Conservation (phyloP, 768 basidiomycete species). For the Strobilomyces dryophilus region DNA sequence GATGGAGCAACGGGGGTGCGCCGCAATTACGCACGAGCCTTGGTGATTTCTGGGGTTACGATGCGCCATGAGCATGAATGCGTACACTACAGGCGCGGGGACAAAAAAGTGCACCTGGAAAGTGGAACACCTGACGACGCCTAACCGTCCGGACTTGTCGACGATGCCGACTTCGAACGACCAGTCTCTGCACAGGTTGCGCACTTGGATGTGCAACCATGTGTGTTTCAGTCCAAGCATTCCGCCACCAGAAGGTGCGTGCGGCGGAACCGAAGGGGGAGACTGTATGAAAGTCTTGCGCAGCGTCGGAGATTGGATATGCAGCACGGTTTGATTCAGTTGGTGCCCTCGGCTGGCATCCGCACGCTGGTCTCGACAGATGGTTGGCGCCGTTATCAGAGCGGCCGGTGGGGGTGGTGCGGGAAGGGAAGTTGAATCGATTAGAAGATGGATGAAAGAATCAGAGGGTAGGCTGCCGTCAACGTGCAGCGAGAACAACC, state of each 20-base stretch:
- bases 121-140: slow-evolving; percentile 66
- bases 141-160: slow-evolving; percentile 56
- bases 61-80: slow-evolving; percentile 6
- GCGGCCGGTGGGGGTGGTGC: slow-evolving; percentile 41
- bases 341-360: slow-evolving; percentile 32
- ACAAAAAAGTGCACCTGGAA: slow-evolving; percentile 57
- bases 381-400: slow-evolving; percentile 41
- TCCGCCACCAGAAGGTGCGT: slow-evolving; percentile 6
- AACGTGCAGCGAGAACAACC: slow-evolving; percentile 45
- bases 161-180: slow-evolving; percentile 72
- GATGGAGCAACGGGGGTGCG: slow-evolving; percentile 58
- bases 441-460: slow-evolving; percentile 61
- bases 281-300: slow-evolving; percentile 64
- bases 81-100: neutral
- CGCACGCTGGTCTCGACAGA: slow-evolving; percentile 26
- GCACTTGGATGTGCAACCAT: slow-evolving; percentile 75
- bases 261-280: slow-evolving; percentile 37
- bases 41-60: slow-evolving; percentile 47
- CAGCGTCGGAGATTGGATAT: slow-evolving; percentile 75
- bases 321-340: slow-evolving; percentile 66
- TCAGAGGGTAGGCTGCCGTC: slow-evolving; percentile 55
- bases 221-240: slow-evolving; percentile 61
- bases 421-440: slow-evolving; percentile 52
- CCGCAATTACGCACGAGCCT: slow-evolving; percentile 38
- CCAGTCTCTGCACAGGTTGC: slow-evolving; percentile 65